A percentile compares a stretch with the other conserved stretches of the same genome.
Evolutionary conservation across 1,139 yeast genomes (phyloP).

Genomic region (Geotrichum cucujoidarum): DNA sequence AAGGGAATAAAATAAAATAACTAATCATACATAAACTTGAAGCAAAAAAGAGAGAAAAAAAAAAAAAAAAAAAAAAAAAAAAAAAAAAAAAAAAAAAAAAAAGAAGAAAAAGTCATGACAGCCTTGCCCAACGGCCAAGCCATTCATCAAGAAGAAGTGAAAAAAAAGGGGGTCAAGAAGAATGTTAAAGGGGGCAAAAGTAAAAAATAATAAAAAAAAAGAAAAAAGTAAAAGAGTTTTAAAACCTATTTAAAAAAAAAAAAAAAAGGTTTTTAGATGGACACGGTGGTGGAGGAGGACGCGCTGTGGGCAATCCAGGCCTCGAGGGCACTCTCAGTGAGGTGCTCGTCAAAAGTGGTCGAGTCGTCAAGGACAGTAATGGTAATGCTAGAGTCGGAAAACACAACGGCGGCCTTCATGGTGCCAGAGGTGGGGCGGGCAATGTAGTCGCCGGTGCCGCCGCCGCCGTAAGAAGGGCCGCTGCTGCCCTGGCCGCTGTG

Average conservation of each 20-base stretch:
- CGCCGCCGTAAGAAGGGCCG: slow-evolving; percentile 44
- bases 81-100: neutral
- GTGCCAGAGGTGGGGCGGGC: slow-evolving; percentile 71
- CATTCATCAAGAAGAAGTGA: neutral
- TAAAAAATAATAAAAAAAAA: neutral
- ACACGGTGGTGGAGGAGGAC: slow-evolving; percentile 10
- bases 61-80: neutral
- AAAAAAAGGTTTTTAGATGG: slow-evolving; percentile 2
- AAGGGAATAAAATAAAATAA: neutral
- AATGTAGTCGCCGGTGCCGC: slow-evolving; percentile 85
- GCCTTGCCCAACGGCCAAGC: too few species aligned
- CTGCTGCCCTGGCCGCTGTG: slow-evolving; percentile 77
- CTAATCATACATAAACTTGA: neutral
- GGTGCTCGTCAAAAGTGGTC: slow-evolving; percentile 12
- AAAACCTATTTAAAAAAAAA: neutral
- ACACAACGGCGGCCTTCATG: slow-evolving; percentile 86
- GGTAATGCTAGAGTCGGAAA: slow-evolving; percentile 31
- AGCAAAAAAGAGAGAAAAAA: neutral
- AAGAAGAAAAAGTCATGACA: neutral
- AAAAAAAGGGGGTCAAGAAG: neutral
- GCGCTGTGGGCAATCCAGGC: slow-evolving; percentile 16
- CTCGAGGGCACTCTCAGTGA: slow-evolving; percentile 7
- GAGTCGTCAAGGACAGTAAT: slow-evolving; percentile 16
- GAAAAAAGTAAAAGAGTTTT: neutral
- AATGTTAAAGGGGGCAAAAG: neutral